Evolutionary conservation across 176 grass and related monocot genomes (phyloP), one percentile per base, ranked within the genome.

Genomic region (Zea luxurians): DNA sequence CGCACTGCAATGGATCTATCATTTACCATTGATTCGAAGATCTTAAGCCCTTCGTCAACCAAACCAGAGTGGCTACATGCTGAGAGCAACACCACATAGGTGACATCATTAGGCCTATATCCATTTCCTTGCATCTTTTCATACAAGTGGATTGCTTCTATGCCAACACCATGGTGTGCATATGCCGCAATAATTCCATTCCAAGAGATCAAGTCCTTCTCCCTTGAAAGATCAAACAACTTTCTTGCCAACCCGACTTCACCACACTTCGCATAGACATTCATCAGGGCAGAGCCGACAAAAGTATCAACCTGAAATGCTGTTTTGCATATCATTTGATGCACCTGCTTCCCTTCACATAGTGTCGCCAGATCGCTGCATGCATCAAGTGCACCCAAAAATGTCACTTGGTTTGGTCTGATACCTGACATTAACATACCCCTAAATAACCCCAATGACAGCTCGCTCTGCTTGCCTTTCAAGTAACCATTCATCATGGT

Each of bases 1-100:
- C 89, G 78, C 38, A 88, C 78, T 70, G 68, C 61, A 78, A 92
- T 80, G 36, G 84, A 96, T 4, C 9, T 69, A 78, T 92, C 89
- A 44, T 85, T 79, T 53, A 92, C 79, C 82, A 96, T 74, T 48
- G 53, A 85, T 77, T 82, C 64, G 78, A 96, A 96, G 13, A 96
- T 85, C 68, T 72, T 80, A 83, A 96, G 82, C 55, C 93, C 93
- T 75, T 89, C 50, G 36, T 90, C 93, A 2, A 88, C 87, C 53
- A 92, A 83, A 65, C 93, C 87, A 13, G 93, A 89, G 79, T 90
- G 93, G 66, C 93, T 92, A 66, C 93, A 96, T 38, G 93, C 93
- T 70, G 93, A 96, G 10, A 96, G 85, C 74, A 96, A 62, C 53
- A 80, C 89, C 64, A 96, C 87, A 75, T 92, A 96, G 64, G 93